Evolutionary conservation across 345 rosid genomes (phyloP).

Genomic region (Syzygium grande): DNA sequence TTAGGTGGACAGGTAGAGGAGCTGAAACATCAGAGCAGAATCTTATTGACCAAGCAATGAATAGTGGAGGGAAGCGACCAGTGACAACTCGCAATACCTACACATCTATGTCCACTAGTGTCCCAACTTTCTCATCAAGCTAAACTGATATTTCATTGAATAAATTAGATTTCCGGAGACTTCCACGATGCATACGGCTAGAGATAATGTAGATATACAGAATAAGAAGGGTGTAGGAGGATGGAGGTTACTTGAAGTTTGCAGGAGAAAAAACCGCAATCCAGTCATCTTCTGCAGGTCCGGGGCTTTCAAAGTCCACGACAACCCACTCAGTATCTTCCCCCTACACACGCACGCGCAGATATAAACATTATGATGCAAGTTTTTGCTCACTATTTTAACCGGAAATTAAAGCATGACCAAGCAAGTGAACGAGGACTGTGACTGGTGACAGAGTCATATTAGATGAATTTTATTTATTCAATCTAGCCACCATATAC

Average conservation of each 20-base stretch:
- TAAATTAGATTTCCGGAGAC: not conserved
- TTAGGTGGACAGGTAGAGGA: slow-evolving; percentile 40
- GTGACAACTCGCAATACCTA: not conserved
- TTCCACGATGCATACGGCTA: not conserved
- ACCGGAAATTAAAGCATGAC: not conserved
- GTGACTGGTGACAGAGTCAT: not conserved
- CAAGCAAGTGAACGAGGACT: not conserved
- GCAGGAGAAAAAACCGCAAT: slow-evolving; percentile 18
- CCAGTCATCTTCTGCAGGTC: slow-evolving; percentile 13
- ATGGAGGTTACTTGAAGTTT: slow-evolving; percentile 11
- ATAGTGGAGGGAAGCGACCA: not conserved
- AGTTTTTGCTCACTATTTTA: not conserved
- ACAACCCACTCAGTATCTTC: slow-evolving; percentile 5
- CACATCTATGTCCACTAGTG: not conserved
- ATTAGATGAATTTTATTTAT: not conserved
- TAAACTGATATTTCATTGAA: not conserved
- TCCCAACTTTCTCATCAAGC: not conserved
- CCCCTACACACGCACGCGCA: not conserved
- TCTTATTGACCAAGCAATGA: not conserved
- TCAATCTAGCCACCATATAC: not conserved
- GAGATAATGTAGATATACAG: not conserved
- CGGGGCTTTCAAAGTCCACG: not conserved
- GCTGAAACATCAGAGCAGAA: slow-evolving; percentile 23
- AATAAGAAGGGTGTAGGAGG: not conserved
- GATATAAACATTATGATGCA: not conserved